Conservation (phyloP, 768 basidiomycete genomes). For the Phanerochaete sordida region DNA sequence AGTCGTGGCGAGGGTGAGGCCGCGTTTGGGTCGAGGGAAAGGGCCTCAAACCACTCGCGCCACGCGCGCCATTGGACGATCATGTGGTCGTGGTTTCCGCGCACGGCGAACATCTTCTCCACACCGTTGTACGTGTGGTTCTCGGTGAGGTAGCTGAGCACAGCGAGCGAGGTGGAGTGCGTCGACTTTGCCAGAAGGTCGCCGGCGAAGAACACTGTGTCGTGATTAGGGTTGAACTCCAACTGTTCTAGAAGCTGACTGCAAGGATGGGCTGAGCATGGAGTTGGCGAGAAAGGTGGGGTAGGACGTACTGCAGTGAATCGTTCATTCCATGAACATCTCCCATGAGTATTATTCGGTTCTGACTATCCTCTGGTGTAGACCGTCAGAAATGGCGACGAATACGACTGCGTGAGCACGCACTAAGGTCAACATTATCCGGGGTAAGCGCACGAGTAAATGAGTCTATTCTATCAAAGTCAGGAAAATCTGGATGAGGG, state of each 20-base stretch:
- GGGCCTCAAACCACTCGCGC: slow-evolving; percentile 68
- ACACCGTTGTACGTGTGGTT: slow-evolving; percentile 32
- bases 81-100: slow-evolving; percentile 93
- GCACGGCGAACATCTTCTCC: slow-evolving; percentile 61
- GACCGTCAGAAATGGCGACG: background rate
- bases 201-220: slow-evolving; percentile 78
- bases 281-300: slow-evolving; percentile 2
- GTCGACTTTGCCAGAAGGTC: slow-evolving; percentile 76
- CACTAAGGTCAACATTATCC: slow-evolving; percentile 56
- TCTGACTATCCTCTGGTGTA: slow-evolving; percentile 43
- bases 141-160: slow-evolving; percentile 61
- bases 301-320: slow-evolving; percentile 55
- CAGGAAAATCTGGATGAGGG: slow-evolving; percentile 38
- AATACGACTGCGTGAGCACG: background rate
- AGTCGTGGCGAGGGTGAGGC: slow-evolving; percentile 1
- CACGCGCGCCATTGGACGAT: slow-evolving; percentile 88
- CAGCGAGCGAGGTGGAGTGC: slow-evolving; percentile 53
- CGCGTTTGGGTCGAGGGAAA: slow-evolving; percentile 32
- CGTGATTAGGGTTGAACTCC: slow-evolving; percentile 54
- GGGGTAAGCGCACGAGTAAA: slow-evolving; percentile 37
- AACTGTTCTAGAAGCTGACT: slow-evolving; percentile 64
- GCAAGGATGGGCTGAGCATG: background rate
- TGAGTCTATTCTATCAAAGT: slow-evolving; percentile 50
- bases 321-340: slow-evolving; percentile 85
- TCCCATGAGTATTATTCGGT: slow-evolving; percentile 73